Base-by-base conservation (phyloP, 139 green algal species). In the Chlamydomonas applanata region DNA sequence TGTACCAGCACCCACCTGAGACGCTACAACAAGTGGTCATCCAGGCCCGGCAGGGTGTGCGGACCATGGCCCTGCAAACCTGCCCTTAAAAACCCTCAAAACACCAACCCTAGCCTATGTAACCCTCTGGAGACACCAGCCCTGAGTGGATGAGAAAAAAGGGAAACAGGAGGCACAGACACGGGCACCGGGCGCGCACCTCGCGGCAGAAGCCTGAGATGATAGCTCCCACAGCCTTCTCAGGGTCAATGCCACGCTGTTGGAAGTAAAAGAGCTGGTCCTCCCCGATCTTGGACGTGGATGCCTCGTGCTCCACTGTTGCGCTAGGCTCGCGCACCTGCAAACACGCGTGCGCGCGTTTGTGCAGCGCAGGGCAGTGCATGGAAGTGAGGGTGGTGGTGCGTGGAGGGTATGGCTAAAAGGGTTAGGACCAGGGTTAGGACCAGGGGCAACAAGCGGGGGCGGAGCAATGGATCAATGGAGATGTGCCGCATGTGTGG, bases 181-280 rank as follows among this genome's bases (percentile, higher is more conserved):
- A 22, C 33, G 19, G 34, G 27, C 22, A 9, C 11, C n/a, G 30
- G 14, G 19, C 25, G 4, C 73, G 33, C 49, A 86, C 83, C 78
- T 98, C 96, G 3, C 89, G 59, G 87, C 96, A 99, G 85, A 99
- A 99, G 49, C 96, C 96, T 2, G 65, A 84, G 76, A 99, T 99
- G 88, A 99, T 99, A 77, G 96, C 94, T 22, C 88, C 96, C 46
- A 99, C 96, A 0, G 96, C 96, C 75, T 95, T 87, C 81, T 99
- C 96, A 2, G 84, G 36, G 25, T 91, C 87, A 34, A 99, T 92
- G 46, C 96, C 96, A 3, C 96, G 82, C 87, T 98, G 94, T 86
- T 98, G 95, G 83, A 99, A 99, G 88, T 99, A 99, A 74, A 99
- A 99, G 36, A 99, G 88, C 91, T 99, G 96, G 77, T 99, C 96